Evolutionary conservation across 169 alveolate genomes (phyloP).

Genomic region (Cystoisospora suis): DNA sequence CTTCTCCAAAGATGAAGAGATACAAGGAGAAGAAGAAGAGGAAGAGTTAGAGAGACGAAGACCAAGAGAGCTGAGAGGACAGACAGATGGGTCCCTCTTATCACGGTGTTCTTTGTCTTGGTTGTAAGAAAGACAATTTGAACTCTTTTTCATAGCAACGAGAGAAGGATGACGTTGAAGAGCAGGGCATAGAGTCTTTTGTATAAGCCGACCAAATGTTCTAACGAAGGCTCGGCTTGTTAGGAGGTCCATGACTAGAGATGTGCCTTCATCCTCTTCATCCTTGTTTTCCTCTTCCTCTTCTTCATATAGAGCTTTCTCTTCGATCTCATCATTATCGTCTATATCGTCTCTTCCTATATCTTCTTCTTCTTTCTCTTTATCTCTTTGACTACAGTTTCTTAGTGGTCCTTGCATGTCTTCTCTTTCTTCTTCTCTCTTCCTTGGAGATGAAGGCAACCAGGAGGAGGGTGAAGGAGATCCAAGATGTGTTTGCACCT

Average conservation of each 20-base stretch:
- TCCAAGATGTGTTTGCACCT: no score
- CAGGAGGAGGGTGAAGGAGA: background rate
- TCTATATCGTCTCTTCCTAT: background rate
- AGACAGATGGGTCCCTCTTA: background rate
- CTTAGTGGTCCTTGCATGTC: background rate
- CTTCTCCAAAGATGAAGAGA: no score
- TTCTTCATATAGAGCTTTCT: background rate
- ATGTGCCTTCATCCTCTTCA: background rate
- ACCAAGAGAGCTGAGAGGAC: background rate
- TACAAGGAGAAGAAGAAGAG: no score
- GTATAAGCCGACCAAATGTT: background rate
- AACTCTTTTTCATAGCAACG: background rate
- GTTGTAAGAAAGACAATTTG: background rate
- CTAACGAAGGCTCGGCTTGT: background rate
- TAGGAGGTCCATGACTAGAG: background rate
- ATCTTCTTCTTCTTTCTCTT: background rate
- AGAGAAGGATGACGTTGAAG: background rate
- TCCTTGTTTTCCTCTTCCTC: background rate
- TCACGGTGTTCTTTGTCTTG: background rate
- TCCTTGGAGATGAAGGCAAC: background rate
- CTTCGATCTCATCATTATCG: background rate
- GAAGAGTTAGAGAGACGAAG: no score
- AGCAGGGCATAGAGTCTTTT: background rate
- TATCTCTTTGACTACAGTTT: background rate
- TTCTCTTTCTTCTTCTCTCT: background rate